Percentiles rank a stretch among this genome's conserved stretches.
These are phyloP conservation scores for Phytophthora tubulina DNA, from an alignment of 352 stramenopile genomes.

Conservation along the genomic window DNA sequence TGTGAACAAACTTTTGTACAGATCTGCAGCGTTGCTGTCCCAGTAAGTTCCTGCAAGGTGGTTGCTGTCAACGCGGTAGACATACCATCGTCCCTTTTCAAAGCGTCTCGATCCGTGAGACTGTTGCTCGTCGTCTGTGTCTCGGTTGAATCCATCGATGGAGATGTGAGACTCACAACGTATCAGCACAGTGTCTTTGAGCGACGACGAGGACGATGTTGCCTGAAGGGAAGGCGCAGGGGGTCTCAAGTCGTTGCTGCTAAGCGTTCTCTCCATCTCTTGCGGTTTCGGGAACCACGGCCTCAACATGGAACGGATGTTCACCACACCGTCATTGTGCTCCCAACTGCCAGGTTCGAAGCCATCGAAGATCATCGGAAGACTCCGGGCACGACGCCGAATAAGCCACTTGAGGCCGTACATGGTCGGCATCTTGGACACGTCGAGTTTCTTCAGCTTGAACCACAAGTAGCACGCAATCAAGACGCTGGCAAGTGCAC, in stretches of 20 bases:
- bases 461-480: conserved; percentile 41
- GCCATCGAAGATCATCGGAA: conserved; percentile 72
- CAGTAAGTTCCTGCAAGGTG: conserved; percentile 79
- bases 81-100: conserved; percentile 77
- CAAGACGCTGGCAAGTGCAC: conserved; percentile 25
- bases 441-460: conserved; percentile 61
- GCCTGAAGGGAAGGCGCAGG: conserved; percentile 47
- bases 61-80: conserved; percentile 82
- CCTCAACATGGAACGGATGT: conserved; percentile 76
- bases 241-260: conserved; percentile 26
- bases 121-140: conserved; percentile 47
- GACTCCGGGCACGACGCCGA: conserved; percentile 49
- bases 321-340: conserved; percentile 82
- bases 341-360: conserved; percentile 70
- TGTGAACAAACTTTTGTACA: conserved; percentile 80
- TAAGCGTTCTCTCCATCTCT: conserved; percentile 51
- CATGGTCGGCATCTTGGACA: conserved; percentile 72
- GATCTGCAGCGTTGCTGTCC: conserved; percentile 65
- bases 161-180: conserved; percentile 79
- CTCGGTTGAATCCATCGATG: conserved; percentile 69
- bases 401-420: conserved; percentile 75
- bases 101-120: conserved; percentile 37
- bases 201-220: conserved; percentile 50
- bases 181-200: conserved; percentile 38
- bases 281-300: conserved; percentile 71